These are phyloP conservation scores for Cyclocybe cylindracea DNA, from an alignment of 768 basidiomycete species.

Conservation along the genomic window DNA sequence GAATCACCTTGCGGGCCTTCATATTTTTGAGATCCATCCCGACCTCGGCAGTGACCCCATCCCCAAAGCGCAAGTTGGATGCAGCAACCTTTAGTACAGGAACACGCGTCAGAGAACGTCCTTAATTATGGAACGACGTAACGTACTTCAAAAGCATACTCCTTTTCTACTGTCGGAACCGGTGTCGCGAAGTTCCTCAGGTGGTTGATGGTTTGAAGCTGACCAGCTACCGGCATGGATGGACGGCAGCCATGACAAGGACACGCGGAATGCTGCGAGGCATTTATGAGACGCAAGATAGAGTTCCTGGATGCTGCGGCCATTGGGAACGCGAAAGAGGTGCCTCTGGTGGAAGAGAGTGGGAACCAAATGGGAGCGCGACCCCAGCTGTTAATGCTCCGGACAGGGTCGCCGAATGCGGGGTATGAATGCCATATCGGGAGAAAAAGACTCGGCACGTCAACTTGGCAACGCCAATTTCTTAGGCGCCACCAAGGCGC, in stretches of 20 bases:
- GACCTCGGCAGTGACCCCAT: slow-evolving; percentile 87
- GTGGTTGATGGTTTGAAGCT: slow-evolving; percentile 54
- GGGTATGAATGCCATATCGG: background rate
- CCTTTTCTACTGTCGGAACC: slow-evolving; percentile 69
- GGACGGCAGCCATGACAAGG: slow-evolving; percentile 76
- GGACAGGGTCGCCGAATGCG: slow-evolving; percentile 7
- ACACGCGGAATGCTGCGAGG: slow-evolving; percentile 71
- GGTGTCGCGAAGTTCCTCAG: slow-evolving; percentile 79
- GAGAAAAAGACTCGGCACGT: background rate
- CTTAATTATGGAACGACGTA: no score
- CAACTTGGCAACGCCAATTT: background rate
- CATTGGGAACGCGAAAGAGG: slow-evolving; percentile 30
- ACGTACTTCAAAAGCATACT: slow-evolving; percentile 80
- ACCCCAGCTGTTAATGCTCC: slow-evolving; percentile 3
- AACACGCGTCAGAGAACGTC: no score
- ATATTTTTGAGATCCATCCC: slow-evolving; percentile 95
- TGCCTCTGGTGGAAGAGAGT: background rate
- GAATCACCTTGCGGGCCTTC: slow-evolving; percentile 77
- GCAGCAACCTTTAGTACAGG: slow-evolving; percentile 65
- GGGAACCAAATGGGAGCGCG: slow-evolving; percentile 8
- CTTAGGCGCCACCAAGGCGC: no score
- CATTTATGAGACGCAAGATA: slow-evolving; percentile 75
- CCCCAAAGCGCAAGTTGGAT: slow-evolving; percentile 85
- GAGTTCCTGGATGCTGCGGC: slow-evolving; percentile 57
- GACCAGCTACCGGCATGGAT: slow-evolving; percentile 40